Conservation (phyloP, 2,329 filamentous ascomycete species). For the Trichoderma brevicompactum region DNA sequence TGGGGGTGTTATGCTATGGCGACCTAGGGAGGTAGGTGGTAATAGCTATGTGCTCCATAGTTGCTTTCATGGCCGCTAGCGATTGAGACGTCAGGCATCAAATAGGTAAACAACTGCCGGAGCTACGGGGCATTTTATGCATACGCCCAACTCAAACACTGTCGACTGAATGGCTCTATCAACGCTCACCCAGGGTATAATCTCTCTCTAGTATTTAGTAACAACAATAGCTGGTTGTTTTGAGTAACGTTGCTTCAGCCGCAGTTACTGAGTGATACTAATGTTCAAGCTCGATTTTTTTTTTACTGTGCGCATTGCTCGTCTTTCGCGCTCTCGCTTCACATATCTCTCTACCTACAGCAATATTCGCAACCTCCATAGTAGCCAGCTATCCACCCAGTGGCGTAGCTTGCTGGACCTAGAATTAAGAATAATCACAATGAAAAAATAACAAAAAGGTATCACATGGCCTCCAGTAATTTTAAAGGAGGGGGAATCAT, state of each 20-base stretch:
- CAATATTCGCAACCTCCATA: no score
- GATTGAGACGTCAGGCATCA: neutral
- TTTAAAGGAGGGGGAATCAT: conserved; percentile 18
- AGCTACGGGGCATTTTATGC: neutral
- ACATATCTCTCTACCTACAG: no score
- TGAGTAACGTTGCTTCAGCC: neutral
- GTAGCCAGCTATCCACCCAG: no score
- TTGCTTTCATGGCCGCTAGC: neutral
- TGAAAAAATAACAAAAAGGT: neutral
- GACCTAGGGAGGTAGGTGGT: no score
- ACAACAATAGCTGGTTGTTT: neutral
- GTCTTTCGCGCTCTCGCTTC: no score
- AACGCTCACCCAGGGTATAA: no score
- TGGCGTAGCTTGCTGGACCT: neutral
- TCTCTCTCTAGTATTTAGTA: neutral
- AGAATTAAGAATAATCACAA: neutral
- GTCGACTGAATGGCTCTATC: neutral
- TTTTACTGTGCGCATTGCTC: no score
- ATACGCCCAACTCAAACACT: neutral
- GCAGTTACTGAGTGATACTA: neutral
- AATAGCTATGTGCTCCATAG: no score
- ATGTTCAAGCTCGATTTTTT: neutral
- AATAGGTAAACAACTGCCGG: neutral
- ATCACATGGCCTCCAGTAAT: conserved; percentile 12
- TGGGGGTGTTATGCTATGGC: no score